Base-by-base conservation (phyloP, 257 asterid species). In the Anisodus acutangulus region DNA sequence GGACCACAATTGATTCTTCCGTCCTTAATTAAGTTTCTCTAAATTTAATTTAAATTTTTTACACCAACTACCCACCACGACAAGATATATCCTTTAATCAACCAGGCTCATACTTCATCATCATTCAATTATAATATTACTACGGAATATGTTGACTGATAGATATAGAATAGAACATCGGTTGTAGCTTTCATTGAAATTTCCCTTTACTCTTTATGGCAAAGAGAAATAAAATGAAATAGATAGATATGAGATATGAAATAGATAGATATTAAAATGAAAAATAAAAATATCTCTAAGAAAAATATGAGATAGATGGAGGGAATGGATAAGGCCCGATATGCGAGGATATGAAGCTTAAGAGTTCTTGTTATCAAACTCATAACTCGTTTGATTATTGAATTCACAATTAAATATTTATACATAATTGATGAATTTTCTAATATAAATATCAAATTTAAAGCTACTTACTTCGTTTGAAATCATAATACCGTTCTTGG, bases 1-100 rank as follows among this genome's bases (percentile, higher is more conserved):
- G 87, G 86, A 68, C 86, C 85, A 86, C 83, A 17, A 17, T 41
- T 67, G 51, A 83, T 83, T 76, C 84, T 83, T 79, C 49, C 57
- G 9, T 43, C 26, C 13, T 39, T n/a, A 39, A 64, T 0, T 5
- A 3, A 35, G 47, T 86, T 43, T 17, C 13, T n/a, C 8, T 26
- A 41, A 79, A 62, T 47, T 37, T 39, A 12, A 31, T 76, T 35
- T 37, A 5, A n/a, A 80, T 31, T 31, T 31, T 69, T 58, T 67
- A 31, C 35, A 53, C 8, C 79, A 22, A 83, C 84, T 22, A 59
- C 81, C 83, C 83, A 79, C 60, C 57, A 55, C 82, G 60, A 82
- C 45, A 57, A 15, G 51, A 82, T 80, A 16, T 84, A 16, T 84
- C 9, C 35, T 35, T 55, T 82, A 57, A 76, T 26, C 67, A 17